These are phyloP conservation scores for Parathielavia appendiculata DNA, from an alignment of 495 filamentous ascomycete species.

Conservation along the genomic window DNA sequence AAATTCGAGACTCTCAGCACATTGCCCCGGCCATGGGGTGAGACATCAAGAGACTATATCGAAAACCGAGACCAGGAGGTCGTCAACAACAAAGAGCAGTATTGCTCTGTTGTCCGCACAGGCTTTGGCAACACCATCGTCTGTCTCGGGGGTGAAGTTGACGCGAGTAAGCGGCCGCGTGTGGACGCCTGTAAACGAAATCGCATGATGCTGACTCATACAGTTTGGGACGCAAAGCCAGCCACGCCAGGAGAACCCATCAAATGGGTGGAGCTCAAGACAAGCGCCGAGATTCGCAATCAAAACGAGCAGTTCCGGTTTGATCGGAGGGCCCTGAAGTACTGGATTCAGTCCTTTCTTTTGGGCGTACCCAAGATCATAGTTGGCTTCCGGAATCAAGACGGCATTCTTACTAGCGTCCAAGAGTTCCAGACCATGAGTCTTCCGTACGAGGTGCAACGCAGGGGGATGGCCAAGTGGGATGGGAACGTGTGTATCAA, in stretches of 20 bases:
- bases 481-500: conserved; percentile 89
- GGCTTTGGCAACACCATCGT: conserved; percentile 68
- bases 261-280: conserved; percentile 95
- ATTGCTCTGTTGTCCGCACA: conserved; percentile 87
- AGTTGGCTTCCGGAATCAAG: conserved; percentile 73
- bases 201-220: not conserved
- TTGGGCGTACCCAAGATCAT: conserved; percentile 88
- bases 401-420: conserved; percentile 64
- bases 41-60: conserved; percentile 65
- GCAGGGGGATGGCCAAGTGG: conserved; percentile 62
- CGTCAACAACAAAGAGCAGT: conserved; percentile 85
- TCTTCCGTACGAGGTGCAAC: conserved; percentile 69
- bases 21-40: conserved; percentile 65
- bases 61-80: conserved; percentile 63
- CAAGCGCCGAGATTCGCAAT: conserved; percentile 61
- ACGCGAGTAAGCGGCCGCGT: conserved; percentile 58
- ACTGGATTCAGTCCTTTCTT: conserved; percentile 94
- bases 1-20: conserved; percentile 90
- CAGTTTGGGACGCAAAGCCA: conserved; percentile 82
- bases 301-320: conserved; percentile 65
- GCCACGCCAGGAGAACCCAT: conserved; percentile 57
- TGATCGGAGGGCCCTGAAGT: conserved; percentile 86
- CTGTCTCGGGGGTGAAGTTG: conserved; percentile 90
- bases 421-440: conserved; percentile 72
- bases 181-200: no score